Evolutionary conservation across 2,329 filamentous ascomycete genomes (phyloP).

Genomic region (Fusarium anthophilum): DNA sequence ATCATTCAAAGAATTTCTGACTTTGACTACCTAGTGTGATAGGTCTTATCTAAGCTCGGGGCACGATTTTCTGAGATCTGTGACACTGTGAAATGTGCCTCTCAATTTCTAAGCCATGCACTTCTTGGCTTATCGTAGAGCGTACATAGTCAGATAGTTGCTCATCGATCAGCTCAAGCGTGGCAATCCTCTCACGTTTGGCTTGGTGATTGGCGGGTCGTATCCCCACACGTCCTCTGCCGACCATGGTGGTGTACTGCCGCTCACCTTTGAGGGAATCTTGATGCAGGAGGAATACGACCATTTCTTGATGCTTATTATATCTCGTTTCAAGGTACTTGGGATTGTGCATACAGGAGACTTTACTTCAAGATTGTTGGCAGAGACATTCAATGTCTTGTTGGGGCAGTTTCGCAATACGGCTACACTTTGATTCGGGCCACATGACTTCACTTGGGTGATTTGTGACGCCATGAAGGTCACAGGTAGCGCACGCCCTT

Average conservation of each 20-base stretch:
- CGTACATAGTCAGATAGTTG: background rate
- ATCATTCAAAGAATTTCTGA: background rate
- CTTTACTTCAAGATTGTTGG: background rate
- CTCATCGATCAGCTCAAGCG: background rate
- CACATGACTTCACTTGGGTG: slow-evolving; percentile 43
- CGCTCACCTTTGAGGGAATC: background rate
- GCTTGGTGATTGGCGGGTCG: slow-evolving; percentile 11
- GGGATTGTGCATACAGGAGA: background rate
- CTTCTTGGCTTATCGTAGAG: background rate
- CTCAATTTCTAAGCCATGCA: background rate
- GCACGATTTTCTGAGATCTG: background rate
- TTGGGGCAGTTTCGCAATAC: slow-evolving; percentile 26
- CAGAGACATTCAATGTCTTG: slow-evolving; percentile 22
- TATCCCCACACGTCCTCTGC: slow-evolving; percentile 1
- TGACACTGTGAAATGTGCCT: background rate
- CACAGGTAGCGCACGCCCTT: slow-evolving; percentile 34
- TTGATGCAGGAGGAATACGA: slow-evolving; percentile 22
- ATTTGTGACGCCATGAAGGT: slow-evolving; percentile 43
- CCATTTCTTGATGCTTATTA: background rate
- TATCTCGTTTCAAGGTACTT: background rate
- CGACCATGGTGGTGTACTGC: background rate
- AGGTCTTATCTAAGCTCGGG: background rate
- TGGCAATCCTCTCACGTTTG: background rate
- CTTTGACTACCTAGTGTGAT: background rate
- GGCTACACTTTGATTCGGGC: slow-evolving; percentile 15